Base-by-base conservation (phyloP, 495 filamentous ascomycete genomes). In the Penicillium parvum region DNA sequence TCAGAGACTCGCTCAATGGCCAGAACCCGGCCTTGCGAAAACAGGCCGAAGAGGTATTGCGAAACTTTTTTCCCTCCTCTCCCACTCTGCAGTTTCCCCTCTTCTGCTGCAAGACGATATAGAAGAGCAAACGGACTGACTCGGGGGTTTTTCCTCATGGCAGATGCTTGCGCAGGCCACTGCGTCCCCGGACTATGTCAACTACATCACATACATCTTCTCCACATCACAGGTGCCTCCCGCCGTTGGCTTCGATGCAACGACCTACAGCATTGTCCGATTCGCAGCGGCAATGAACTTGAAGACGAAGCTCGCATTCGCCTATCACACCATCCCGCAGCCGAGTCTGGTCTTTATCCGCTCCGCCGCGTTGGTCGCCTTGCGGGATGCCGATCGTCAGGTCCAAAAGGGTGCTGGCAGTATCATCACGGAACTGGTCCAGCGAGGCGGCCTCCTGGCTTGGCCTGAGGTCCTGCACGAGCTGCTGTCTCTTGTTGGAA, bases 151-250 rank as follows among this genome's bases (percentile, higher is more conserved):
- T 10, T 21, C 36, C 4, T 1, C 9, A 5, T 20, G 45, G 40
- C 58, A 98, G 92, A 94, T 97, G 89, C 86, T 99, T 53, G 75
- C 81, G 40, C 86, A 94, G 73, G 92, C 94, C 25, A 91, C 90
- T 61, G 70, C 79, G 10, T 94, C 83, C 11, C 91, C 91, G 7
- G 91, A 96, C 63, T 88, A 96, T 73, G 87, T 91, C 67, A 96
- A 96, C 65, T 99, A 99, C 61, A 79, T 99, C 34, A 85, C 88
- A 36, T 96, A 89, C 59, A 76, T 99, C 14, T 85, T 94, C 62
- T 86, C 84, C 35, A 88, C 81, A 38, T 64, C 78, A 42, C 73
- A 81, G 43, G 67, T 75, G 23, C 80, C 84, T 11, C 51, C 74
- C 8, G 72, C 68, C 1, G 55, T 90, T 34, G 72, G 71, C 17